Evolutionary conservation across 2,329 filamentous ascomycete species (phyloP), one percentile per base, ranked within the genome.

Genomic region (Metarhizium anisopliae): DNA sequence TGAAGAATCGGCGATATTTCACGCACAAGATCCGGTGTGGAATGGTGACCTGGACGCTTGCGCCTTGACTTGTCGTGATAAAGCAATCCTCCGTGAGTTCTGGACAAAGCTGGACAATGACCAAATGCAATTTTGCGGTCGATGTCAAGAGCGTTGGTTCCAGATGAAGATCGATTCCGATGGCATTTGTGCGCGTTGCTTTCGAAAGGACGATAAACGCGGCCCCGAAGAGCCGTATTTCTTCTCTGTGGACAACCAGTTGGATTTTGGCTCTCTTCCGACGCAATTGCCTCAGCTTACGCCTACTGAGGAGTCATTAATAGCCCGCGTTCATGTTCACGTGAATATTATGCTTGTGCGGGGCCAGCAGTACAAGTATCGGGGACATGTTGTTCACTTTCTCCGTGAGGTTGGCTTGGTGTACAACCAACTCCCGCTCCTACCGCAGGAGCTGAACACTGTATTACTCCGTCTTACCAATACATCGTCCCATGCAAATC

Each of bases 291-390:
- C n/a, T n/a, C n/a, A n/a, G n/a, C n/a, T n/a, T n/a, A n/a, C n/a
- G n/a, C n/a, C n/a, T n/a, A n/a, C n/a, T n/a, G n/a, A n/a, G n/a
- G n/a, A n/a, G n/a, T n/a, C n/a, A n/a, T n/a, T n/a, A n/a, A n/a
- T n/a, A n/a, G n/a, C n/a, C n/a, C n/a, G n/a, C n/a, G n/a, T n/a
- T n/a, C n/a, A n/a, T n/a, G n/a, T n/a, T 4, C 47, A 50, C 4
- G 47, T 50, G 2, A 50, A 20, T 35, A 29, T 50, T 20, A 50
- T 50, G 47, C 16, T 29, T 2, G 16, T 25, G 16, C 47, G 47
- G 13, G 57, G 50, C 18, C 53, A 59, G 43, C 40, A 59, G 38
- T 59, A 59, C 29, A 53, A 54, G 14, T 59, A 57, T 50, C 45
- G 36, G 6, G 53, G 57, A 14, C 43, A 59, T 40, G 47, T 59